These are phyloP conservation scores for Carex myosuroides DNA, from an alignment of 176 grass and related monocot species.

Conservation along the genomic window DNA sequence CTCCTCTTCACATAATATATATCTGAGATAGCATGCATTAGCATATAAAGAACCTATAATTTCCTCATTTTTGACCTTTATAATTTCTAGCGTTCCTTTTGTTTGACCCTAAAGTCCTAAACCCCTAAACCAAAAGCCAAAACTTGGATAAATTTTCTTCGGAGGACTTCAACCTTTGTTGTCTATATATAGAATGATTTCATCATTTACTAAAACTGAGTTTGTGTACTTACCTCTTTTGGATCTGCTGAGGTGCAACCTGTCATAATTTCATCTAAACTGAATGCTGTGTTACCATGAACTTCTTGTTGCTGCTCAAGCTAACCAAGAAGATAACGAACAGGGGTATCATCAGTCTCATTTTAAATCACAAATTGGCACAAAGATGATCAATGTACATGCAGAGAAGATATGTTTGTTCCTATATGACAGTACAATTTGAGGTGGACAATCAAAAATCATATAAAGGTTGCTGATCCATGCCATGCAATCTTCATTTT, in stretches of 20 bases:
- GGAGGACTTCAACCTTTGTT: not conserved
- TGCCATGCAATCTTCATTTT: not conserved
- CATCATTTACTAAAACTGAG: not conserved
- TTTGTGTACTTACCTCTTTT: conserved; percentile 40
- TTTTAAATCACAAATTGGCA: not conserved
- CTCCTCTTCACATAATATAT: not conserved
- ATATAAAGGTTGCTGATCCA: not conserved
- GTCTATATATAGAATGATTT: not conserved
- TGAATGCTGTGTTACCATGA: conserved; percentile 38
- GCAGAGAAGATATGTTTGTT: not conserved
- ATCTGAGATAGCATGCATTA: not conserved
- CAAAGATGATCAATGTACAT: not conserved
- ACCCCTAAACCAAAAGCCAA: not conserved
- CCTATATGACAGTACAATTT: not conserved
- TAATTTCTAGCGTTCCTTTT: not conserved
- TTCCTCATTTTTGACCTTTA: not conserved
- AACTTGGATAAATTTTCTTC: not conserved
- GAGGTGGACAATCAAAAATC: not conserved
- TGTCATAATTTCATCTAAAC: conserved; percentile 72
- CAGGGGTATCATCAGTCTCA: not conserved
- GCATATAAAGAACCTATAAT: not conserved
- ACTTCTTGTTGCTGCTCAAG: conserved; percentile 37
- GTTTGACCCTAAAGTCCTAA: too few relatives aligned
- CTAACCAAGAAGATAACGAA: not conserved
- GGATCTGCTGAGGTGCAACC: conserved; percentile 52